Percentiles rank a stretch among this genome's conserved stretches.
Evolutionary conservation across 345 rosid species (phyloP).

Genomic region (Alliaria petiolata): DNA sequence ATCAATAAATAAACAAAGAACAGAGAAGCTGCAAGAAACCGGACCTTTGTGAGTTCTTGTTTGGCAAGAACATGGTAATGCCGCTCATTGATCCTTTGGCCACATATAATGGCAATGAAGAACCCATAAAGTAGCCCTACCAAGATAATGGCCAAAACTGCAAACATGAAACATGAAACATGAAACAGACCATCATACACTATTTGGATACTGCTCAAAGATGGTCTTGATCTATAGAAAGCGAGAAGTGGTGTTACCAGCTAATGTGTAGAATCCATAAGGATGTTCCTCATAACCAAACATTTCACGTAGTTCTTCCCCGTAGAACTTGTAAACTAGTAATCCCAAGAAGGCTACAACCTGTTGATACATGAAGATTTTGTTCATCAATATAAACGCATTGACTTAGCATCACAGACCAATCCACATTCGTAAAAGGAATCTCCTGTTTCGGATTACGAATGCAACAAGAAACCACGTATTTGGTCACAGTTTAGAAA

Average conservation of each 20-base stretch:
- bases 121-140: constrained; percentile 98
- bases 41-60: constrained; percentile 96
- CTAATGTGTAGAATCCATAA: constrained; percentile 92
- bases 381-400: not conserved
- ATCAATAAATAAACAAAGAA: not conserved
- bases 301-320: constrained; percentile 94
- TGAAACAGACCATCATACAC: not conserved
- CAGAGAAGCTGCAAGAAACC: constrained; percentile 11
- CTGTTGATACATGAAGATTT: constrained; percentile 40
- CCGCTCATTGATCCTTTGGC: constrained; percentile 94
- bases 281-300: constrained; percentile 99
- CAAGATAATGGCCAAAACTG: constrained; percentile 90
- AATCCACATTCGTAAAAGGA: not conserved
- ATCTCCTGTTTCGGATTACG: not conserved
- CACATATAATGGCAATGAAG: constrained; percentile 98
- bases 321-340: constrained; percentile 91
- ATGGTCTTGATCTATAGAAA: not conserved
- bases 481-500: not conserved
- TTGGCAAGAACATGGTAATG: constrained; percentile 98
- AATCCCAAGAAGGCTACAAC: constrained; percentile 90
- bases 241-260: constrained; percentile 53
- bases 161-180: constrained; percentile 18
- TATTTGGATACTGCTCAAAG: not conserved
- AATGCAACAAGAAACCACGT: not conserved
- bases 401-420: not conserved